phyloP scores from a whole-genome alignment of 352 stramenopile genomes.

The Pythium brachiatum region DNA sequence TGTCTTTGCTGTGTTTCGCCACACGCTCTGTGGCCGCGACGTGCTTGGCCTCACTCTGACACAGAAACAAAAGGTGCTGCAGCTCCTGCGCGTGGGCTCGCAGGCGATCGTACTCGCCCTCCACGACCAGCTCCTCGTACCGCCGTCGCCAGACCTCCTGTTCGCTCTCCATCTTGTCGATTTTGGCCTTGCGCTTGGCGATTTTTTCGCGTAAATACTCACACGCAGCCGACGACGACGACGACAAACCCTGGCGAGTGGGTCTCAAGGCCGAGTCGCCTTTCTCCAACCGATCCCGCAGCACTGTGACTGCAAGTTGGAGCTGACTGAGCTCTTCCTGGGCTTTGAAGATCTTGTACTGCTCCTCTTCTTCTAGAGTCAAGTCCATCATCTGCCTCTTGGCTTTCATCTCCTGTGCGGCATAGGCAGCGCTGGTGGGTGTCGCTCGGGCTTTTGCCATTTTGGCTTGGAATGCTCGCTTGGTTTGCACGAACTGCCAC shows the following conservation, averaged over 20 bases:
- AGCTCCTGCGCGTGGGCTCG: slow-evolving; percentile 58
- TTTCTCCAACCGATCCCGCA: slow-evolving; percentile 26
- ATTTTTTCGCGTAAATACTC: slow-evolving; percentile 56
- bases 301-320: slow-evolving; percentile 48
- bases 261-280: background rate
- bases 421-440: slow-evolving; percentile 1
- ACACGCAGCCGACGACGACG: slow-evolving; percentile 29
- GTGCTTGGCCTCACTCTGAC: slow-evolving; percentile 49
- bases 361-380: slow-evolving; percentile 52
- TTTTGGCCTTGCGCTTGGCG: slow-evolving; percentile 37
- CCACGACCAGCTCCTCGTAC: slow-evolving; percentile 39
- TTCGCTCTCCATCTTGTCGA: slow-evolving; percentile 37
- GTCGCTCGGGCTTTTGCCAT: slow-evolving; percentile 29
- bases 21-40: slow-evolving; percentile 38
- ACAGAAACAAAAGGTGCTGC: slow-evolving; percentile 68
- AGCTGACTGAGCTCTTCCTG: slow-evolving; percentile 60
- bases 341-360: slow-evolving; percentile 47
- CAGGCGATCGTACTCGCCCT: slow-evolving; percentile 49
- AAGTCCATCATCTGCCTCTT: slow-evolving; percentile 42
- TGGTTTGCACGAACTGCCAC: slow-evolving; percentile 43
- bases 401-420: slow-evolving; percentile 38
- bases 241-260: background rate
- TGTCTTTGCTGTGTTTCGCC: slow-evolving; percentile 31
- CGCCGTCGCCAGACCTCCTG: slow-evolving; percentile 27
- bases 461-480: slow-evolving; percentile 46